phyloP scores from a whole-genome alignment of 164 flowering plant genomes.

The Amborella trichopoda region DNA sequence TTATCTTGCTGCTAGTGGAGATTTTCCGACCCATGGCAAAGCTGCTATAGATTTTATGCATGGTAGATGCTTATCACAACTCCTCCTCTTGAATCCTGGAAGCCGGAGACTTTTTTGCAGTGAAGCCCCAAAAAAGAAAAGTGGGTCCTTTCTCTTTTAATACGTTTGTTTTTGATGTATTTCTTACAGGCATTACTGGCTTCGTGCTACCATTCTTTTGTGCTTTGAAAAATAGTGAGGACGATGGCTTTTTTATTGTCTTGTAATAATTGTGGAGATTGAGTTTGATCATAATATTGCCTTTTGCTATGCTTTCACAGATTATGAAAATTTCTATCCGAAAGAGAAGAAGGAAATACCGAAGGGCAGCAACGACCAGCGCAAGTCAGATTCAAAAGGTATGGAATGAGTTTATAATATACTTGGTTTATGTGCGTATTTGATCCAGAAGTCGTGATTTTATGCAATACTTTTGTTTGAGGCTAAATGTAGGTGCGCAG shows the following conservation, averaged over 20 bases:
- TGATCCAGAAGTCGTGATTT: no score
- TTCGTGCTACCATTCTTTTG: no score
- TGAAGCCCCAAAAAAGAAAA: conserved; percentile 70
- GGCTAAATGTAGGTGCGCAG: no score
- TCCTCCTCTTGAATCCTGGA: conserved; percentile 44
- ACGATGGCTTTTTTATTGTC: background rate
- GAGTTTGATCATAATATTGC: background rate
- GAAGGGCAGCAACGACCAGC: conserved; percentile 39
- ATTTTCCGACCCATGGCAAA: conserved; percentile 6
- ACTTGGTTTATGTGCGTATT: no score
- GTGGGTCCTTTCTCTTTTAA: no score
- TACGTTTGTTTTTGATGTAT: no score
- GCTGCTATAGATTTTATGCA: conserved; percentile 23
- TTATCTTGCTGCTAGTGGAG: conserved; percentile 27
- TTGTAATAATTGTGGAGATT: background rate
- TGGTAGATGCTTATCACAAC: no score
- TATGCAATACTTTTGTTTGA: no score
- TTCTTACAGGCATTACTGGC: no score
- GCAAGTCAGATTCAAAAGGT: conserved; percentile 69
- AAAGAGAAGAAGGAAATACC: conserved; percentile 72
- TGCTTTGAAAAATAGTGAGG: no score
- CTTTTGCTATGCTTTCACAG: conserved; percentile 18
- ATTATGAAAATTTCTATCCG: conserved; percentile 73
- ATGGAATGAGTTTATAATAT: no score
- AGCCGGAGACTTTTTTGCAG: conserved; percentile 38